These are phyloP conservation scores for Solanum lycopersicoides DNA, from an alignment of 257 asterid species.

Conservation along the genomic window DNA sequence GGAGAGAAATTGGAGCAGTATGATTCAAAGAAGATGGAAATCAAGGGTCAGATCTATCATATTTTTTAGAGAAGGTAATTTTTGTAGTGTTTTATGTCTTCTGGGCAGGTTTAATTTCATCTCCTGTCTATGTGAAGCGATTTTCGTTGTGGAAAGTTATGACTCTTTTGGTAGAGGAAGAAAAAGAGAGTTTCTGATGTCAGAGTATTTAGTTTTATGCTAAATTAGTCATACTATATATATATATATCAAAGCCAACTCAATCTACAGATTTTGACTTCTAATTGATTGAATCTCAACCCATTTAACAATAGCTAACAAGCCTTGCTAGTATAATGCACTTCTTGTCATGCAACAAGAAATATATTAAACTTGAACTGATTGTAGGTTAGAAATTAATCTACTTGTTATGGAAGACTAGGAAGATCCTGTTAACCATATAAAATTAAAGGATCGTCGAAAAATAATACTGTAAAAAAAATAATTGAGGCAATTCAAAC, in stretches of 20 bases:
- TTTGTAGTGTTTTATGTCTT: background rate
- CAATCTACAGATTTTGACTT: background rate
- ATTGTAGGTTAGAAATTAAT: background rate
- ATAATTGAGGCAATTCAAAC: background rate
- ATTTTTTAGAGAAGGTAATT: constrained; percentile 72
- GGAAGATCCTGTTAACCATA: background rate
- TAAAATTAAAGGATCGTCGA: background rate
- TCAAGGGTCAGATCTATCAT: constrained; percentile 81
- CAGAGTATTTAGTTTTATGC: too few relatives aligned
- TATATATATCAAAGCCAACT: background rate
- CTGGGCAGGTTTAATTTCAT: background rate
- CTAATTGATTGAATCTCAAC: background rate
- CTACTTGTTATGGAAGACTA: background rate
- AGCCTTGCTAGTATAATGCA: background rate
- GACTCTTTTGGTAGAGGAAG: too few relatives aligned
- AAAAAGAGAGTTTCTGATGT: too few relatives aligned
- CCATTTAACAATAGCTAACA: background rate
- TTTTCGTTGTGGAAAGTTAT: background rate
- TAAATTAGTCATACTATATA: background rate
- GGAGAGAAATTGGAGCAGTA: constrained; percentile 68
- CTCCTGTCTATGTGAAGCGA: background rate
- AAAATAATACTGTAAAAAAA: background rate
- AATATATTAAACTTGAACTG: background rate
- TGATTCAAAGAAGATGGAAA: background rate
- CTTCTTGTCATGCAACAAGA: background rate